Percentiles rank a stretch among this genome's conserved stretches.
phyloP scores from a whole-genome alignment of 2,329 filamentous ascomycete genomes.

The Sclerotinia subarctica region DNA sequence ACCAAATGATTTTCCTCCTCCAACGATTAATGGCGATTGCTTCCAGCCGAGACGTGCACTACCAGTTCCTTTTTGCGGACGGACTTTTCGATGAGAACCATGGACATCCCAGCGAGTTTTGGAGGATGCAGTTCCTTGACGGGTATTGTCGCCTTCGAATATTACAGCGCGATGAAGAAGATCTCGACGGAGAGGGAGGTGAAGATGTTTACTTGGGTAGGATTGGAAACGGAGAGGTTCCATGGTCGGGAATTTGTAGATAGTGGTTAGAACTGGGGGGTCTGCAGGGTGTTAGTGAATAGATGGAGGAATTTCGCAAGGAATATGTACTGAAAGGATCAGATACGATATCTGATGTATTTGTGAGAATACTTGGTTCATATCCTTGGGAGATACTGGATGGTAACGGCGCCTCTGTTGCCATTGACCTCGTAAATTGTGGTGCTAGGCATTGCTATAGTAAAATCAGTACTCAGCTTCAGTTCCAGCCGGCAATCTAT shows the following conservation, averaged over 20 bases:
- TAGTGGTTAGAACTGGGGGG: conserved; percentile 72
- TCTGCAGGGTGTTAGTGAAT: conserved; percentile 40
- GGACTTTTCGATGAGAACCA: conserved; percentile 78
- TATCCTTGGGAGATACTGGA: conserved; percentile 27
- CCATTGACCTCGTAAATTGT: conserved; percentile 46
- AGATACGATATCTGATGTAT: background rate
- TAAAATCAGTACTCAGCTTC: conserved; percentile 28
- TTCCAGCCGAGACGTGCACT: conserved; percentile 73
- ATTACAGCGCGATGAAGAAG: conserved; percentile 88
- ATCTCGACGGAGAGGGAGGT: conserved; percentile 83
- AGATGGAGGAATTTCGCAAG: background rate
- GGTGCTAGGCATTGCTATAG: conserved; percentile 45
- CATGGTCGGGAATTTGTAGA: conserved; percentile 86
- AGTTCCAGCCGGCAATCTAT: background rate
- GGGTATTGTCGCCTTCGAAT: conserved; percentile 85
- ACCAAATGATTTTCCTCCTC: conserved; percentile 87
- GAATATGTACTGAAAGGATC: conserved; percentile 13
- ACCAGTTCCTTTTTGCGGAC: conserved; percentile 84
- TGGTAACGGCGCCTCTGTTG: conserved; percentile 44
- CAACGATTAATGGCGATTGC: conserved; percentile 77
- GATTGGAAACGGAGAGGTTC: conserved; percentile 75
- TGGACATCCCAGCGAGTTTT: conserved; percentile 82
- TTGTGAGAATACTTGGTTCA: conserved; percentile 21
- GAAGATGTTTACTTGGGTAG: conserved; percentile 79
- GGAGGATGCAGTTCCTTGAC: conserved; percentile 79